Evolutionary conservation across 768 basidiomycete species (phyloP), one percentile per base, ranked within the genome.

Genomic region (Tephrocybe rancida): DNA sequence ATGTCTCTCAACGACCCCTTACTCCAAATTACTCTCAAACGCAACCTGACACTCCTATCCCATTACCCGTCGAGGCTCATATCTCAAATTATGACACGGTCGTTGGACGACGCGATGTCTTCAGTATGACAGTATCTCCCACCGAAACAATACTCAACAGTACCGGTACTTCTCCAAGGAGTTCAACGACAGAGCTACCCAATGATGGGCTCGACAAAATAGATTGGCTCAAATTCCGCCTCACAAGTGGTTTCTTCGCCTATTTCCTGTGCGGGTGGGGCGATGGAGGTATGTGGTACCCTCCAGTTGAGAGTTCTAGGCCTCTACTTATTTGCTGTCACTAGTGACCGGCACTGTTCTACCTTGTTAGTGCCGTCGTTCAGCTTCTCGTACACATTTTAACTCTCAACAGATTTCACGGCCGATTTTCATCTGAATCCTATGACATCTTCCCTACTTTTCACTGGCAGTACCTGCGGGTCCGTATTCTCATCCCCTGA

Each of bases 281-380:
- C 41, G 82, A 83, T 56, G 80, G 80, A 64, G 69, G 71, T 74
- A 53, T 53, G 59, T 39, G 5, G 35, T 21, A 18, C 39, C 6
- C n/a, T 19, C 19, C 9, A 8, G 21, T 16, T 18, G 26, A 47
- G 37, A 6, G 6, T 48, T 51, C 37, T 53, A 13, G 51, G 22
- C 39, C 6, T 35, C 47, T 30, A 18, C 2, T 41, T 16, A 21
- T 27, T 14, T 45, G 41, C 32, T 13, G 24, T 27, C 18, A 32
- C n/a, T 27, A 85, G 83, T 83, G 10, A 84, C 82, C 10, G 83
- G 81, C 2, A 80, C 82, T 1, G 72, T 84, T 1, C 65, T 85
- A 25, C 83, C 83, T 25, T 73, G 83, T 82, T 57, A 42, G 77
- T 66, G 22, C 13, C 27, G 41, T 52, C 35, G 3, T 41, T 42